Base-by-base conservation (phyloP, 768 basidiomycete species). In the Tricholoma terreum region DNA sequence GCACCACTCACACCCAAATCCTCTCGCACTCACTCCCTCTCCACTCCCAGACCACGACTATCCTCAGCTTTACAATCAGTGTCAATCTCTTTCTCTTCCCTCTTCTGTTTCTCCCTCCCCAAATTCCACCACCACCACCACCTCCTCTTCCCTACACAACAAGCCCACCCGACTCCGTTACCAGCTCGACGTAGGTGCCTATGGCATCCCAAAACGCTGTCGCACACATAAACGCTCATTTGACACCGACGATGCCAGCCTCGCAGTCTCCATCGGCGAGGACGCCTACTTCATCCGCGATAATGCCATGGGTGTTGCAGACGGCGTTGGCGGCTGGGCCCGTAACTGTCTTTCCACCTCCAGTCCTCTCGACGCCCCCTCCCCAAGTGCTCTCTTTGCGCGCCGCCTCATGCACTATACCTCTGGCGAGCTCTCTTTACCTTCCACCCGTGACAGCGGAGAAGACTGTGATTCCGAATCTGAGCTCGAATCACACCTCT, bases 261-360 rank as follows among this genome's bases (percentile, higher is more conserved):
- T 88, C 11, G 80, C 90, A 0, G 85, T 89, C 0, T 89, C 92
- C 66, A 86, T 97, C 10, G 94, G 94, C 38, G 94, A 98, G 69
- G 94, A 98, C 66, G 91, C 94, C 4, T 96, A 94, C 66, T 92
- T 92, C 60, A 73, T 92, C 6, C 76, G 83, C 5, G 82, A 86
- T 56, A 90, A 94, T 66, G 90, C 92, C 6, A 87, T 98, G 78
- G 95, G 95, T 15, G 88, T 98, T 8, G 92, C 94, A 3, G 95
- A 98, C 67, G 95, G 95, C 30, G 95, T 98, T 0, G 95, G 95
- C 0, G 94, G 94, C 0, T 97, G 94, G 94, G 80, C 86, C 52
- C 52, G 24, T 33, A 53, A 50, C 56, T 38, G 51, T 52, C 48
- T 40, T 33, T 52, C 7, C 58, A 50, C 40, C 50, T 52, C 51